Percentiles rank a stretch among this genome's conserved stretches.
Conservation (phyloP, 306 rosid species). For the Luffa aegyptiaca region DNA sequence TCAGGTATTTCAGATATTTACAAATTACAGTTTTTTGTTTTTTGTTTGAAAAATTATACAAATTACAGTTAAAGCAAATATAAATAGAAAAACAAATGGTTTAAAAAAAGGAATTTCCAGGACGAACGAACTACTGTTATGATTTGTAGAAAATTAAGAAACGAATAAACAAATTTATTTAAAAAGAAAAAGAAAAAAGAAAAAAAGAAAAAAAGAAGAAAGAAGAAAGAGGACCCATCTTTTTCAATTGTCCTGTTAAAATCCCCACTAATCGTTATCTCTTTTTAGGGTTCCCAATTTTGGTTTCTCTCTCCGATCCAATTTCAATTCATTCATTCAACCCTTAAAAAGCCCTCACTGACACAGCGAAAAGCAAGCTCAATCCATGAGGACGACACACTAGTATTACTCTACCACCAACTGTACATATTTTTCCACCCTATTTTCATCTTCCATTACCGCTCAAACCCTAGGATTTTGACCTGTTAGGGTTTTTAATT, state of each 20-base stretch:
- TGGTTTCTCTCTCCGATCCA: constrained; percentile 13
- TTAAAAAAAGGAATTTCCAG: not conserved
- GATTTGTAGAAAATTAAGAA: not conserved
- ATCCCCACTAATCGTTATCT: constrained; percentile 27
- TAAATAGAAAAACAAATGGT: not conserved
- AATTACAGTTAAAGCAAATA: not conserved
- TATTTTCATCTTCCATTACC: constrained; percentile 9
- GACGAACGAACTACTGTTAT: not conserved
- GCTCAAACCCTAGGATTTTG: constrained; percentile 26
- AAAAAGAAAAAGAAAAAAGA: not conserved
- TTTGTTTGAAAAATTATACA: too few species aligned
- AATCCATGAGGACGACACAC: constrained; percentile 7
- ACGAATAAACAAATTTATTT: not conserved
- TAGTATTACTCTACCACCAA: constrained; percentile 17
- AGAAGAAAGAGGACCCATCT: not conserved
- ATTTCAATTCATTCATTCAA: constrained; percentile 22
- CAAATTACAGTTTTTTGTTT: too few species aligned
- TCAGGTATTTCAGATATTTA: too few species aligned
- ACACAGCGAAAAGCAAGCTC: constrained; percentile 5
- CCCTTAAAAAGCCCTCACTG: constrained; percentile 4
- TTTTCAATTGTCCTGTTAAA: not conserved
- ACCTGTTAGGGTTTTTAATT: constrained; percentile 24
- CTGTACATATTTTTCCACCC: constrained; percentile 29
- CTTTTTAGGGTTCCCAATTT: constrained; percentile 49
- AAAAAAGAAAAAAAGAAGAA: not conserved